Conservation (phyloP, 306 rosid genomes). For the Gleditsia sinensis region DNA sequence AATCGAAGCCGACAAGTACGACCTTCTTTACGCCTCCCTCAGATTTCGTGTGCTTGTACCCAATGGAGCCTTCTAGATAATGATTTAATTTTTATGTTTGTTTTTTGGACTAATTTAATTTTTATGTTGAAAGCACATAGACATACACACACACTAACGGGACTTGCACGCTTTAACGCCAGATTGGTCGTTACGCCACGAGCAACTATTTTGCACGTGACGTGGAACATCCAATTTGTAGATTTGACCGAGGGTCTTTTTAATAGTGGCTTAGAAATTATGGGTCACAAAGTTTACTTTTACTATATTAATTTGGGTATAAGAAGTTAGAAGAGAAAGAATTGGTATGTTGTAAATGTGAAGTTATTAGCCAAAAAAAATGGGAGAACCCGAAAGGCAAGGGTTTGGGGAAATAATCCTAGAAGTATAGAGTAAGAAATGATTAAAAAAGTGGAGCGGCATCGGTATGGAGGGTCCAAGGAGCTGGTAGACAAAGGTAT, state of each 20-base stretch:
- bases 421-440: no score
- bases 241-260: not conserved
- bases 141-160: not conserved
- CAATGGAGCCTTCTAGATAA: not conserved
- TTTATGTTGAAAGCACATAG: not conserved
- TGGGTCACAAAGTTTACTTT: not conserved
- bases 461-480: not conserved
- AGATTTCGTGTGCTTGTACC: not conserved
- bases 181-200: not conserved
- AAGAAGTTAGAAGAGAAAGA: no score
- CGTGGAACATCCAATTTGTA: not conserved
- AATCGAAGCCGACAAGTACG: constrained; percentile 1
- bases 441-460: not conserved
- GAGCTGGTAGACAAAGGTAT: not conserved
- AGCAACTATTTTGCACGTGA: not conserved
- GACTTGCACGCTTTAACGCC: not conserved
- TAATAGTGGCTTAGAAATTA: not conserved
- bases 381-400: not conserved
- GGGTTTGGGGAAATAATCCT: no score
- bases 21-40: not conserved
- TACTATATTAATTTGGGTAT: not conserved
- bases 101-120: no score
- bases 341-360: not conserved
- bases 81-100: not conserved
- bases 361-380: not conserved